Base-by-base conservation (phyloP, 768 basidiomycete species). In the Auricularia sp. region DNA sequence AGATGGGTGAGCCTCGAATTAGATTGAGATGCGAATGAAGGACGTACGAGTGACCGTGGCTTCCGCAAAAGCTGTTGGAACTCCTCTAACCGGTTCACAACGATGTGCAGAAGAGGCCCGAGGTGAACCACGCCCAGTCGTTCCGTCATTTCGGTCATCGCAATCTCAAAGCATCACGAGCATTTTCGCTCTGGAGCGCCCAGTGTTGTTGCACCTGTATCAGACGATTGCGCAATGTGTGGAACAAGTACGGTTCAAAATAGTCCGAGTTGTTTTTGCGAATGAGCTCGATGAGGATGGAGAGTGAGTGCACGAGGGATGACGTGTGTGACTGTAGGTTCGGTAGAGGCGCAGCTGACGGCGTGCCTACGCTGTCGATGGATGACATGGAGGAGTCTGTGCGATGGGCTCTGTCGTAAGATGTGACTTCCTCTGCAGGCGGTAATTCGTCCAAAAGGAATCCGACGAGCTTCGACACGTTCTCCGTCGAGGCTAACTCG, bases 261-360 rank as follows among this genome's bases (percentile, higher is more conserved):
- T 94, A 98, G 74, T 99, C 96, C 45, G 95, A 96, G 74, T 98
- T 98, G 75, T 98, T 98, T 74, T 98, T 94, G 63, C 95, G 85
- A 69, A 98, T 97, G 47, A 97, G 82, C 73, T 98, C 96, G 68
- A 95, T 89, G 66, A 98, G 80, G 70, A 98, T 86, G 54, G 89
- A 87, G 69, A 95, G 90, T 11, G 92, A 88, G 68, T 94, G 86
- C 34, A 90, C 82, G 63, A 98, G 86, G 6, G 92, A 92, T 11
- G 94, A 97, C 1, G 83, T 82, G 7, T 83, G 75, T 68, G 70
- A 86, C 78, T 76, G 86, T 70, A 71, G 80, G 75, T 77, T 79
- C 1, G 69, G 80, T 6, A 67, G 59, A 7, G 34, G 33, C 21
- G 51, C 37, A 13, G 37, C 61, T 51, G 56, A 59, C 24, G 56